phyloP scores from a whole-genome alignment of 305 asterid genomes.

The Solanum hybrid region DNA sequence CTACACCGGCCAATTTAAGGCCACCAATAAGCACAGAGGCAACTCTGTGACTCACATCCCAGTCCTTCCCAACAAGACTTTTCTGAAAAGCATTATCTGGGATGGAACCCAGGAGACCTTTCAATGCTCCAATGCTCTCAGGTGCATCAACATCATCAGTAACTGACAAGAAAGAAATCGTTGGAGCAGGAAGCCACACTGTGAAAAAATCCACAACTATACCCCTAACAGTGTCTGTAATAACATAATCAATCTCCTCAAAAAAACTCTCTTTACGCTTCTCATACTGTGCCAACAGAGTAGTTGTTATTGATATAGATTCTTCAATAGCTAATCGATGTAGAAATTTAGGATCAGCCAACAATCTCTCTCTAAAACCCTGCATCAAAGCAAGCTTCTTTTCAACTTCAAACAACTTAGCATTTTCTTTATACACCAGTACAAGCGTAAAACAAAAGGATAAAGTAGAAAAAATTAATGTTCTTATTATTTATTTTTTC shows the following conservation, averaged over 20 bases:
- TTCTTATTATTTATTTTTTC: not conserved
- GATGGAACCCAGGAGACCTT: conserved; percentile 82
- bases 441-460: not conserved
- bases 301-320: conserved; percentile 77
- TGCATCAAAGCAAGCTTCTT: conserved; percentile 24
- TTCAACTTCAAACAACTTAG: not conserved
- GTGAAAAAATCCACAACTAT: conserved; percentile 87
- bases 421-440: not conserved
- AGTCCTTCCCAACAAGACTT: conserved; percentile 59
- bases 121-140: conserved; percentile 56
- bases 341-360: conserved; percentile 91
- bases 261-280: conserved; percentile 72
- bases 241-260: conserved; percentile 80
- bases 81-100: conserved; percentile 96
- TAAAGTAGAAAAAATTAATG: not conserved
- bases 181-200: conserved; percentile 99
- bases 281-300: conserved; percentile 77
- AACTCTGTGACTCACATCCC: conserved; percentile 73
- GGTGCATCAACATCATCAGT: conserved; percentile 31
- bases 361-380: conserved; percentile 93
- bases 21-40: conserved; percentile 92
- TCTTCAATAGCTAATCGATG: conserved; percentile 92
- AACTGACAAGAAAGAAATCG: conserved; percentile 60
- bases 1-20: conserved; percentile 78
- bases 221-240: conserved; percentile 75